A percentile compares a stretch with the other conserved stretches of the same genome.
phyloP scores from a whole-genome alignment of 352 stramenopile species.

The Pythium dissimile region DNA sequence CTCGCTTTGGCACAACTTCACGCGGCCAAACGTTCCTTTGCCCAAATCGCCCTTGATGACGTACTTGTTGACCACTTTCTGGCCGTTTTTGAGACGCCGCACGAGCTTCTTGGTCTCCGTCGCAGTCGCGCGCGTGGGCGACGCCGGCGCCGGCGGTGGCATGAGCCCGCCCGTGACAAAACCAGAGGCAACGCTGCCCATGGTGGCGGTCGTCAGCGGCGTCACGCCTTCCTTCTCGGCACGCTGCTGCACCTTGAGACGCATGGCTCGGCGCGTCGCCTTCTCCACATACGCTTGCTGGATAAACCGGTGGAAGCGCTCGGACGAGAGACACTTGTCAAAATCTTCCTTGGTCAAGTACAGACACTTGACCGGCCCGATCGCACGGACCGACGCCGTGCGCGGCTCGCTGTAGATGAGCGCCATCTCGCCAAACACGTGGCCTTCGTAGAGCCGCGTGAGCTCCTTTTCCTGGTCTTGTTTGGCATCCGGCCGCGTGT shows the following conservation, averaged over 20 bases:
- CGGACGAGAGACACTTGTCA: conserved; percentile 78
- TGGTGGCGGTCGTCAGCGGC: conserved; percentile 9
- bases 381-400: conserved; percentile 74
- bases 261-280: conserved; percentile 77
- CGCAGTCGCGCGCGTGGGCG: conserved; percentile 34
- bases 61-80: conserved; percentile 93
- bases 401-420: conserved; percentile 86
- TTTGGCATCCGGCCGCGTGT: conserved; percentile 21
- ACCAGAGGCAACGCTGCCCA: not conserved
- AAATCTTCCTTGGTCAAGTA: conserved; percentile 88
- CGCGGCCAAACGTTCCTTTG: conserved; percentile 87
- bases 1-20: conserved; percentile 80
- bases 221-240: conserved; percentile 24
- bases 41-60: conserved; percentile 90
- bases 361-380: conserved; percentile 80
- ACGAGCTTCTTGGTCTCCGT: conserved; percentile 75
- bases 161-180: conserved; percentile 22
- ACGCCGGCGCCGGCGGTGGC: conserved; percentile 44
- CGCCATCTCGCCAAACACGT: conserved; percentile 88
- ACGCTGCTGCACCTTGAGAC: conserved; percentile 62
- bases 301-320: conserved; percentile 85
- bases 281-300: conserved; percentile 86
- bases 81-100: conserved; percentile 75
- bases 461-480: conserved; percentile 61
- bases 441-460: conserved; percentile 82